Conservation (phyloP, 2,329 filamentous ascomycete genomes). For the Aspergillus luchuensis region DNA sequence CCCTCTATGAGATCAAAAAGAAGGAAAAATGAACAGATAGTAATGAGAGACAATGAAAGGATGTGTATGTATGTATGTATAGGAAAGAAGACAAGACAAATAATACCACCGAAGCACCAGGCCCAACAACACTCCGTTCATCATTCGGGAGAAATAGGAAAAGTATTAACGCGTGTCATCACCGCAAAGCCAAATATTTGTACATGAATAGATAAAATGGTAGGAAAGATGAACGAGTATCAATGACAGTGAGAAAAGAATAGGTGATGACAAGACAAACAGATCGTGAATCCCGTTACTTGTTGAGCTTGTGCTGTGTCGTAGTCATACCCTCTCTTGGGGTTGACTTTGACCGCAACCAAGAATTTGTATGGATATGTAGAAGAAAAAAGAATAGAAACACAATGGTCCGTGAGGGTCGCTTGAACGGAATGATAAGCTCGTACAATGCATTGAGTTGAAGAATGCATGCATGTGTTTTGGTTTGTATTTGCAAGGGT, state of each 20-base stretch:
- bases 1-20: background rate
- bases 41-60: background rate
- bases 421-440: slow-evolving; percentile 1
- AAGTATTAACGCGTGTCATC: background rate
- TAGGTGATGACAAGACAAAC: background rate
- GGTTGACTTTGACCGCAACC: background rate
- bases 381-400: background rate
- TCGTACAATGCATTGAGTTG: slow-evolving; percentile 5
- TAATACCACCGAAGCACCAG: background rate
- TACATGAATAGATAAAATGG: slow-evolving; percentile 1
- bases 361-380: background rate
- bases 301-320: background rate
- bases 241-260: slow-evolving; percentile 1
- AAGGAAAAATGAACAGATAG: background rate
- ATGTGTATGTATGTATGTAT: background rate
- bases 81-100: background rate
- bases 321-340: slow-evolving; percentile 1
- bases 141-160: background rate
- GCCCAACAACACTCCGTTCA: background rate
- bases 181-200: background rate
- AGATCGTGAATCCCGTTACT: background rate
- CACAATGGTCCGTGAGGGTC: slow-evolving; percentile 1
- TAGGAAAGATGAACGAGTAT: background rate
- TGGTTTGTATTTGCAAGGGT: background rate
- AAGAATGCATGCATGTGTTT: background rate